Percentiles rank a stretch among this genome's conserved stretches.
Conservation (phyloP, 768 basidiomycete genomes). For the Clavulina sp. region DNA sequence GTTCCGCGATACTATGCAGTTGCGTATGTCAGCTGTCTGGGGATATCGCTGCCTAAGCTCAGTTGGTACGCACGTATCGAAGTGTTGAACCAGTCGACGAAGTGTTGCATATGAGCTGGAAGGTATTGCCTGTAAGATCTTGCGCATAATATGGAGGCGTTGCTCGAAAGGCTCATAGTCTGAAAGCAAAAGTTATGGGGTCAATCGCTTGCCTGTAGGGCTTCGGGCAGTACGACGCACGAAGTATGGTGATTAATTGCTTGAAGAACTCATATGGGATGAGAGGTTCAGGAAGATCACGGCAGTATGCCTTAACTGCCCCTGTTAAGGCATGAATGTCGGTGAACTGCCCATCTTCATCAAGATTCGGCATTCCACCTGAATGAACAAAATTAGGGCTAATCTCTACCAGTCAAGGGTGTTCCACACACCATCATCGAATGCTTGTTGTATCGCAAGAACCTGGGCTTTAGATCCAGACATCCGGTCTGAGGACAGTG, state of each 20-base stretch:
- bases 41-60: background rate
- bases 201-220: background rate
- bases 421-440: conserved; percentile 41
- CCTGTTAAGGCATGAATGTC: conserved; percentile 78
- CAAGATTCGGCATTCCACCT: conserved; percentile 34
- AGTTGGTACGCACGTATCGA: conserved; percentile 32
- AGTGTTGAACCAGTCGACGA: conserved; percentile 60
- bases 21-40: background rate
- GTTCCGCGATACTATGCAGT: conserved; percentile 79
- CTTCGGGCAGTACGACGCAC: conserved; percentile 27
- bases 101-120: conserved; percentile 62
- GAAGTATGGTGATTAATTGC: conserved; percentile 50
- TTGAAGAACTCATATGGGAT: conserved; percentile 55
- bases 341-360: conserved; percentile 12
- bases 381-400: background rate
- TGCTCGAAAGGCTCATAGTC: conserved; percentile 54
- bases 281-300: conserved; percentile 60
- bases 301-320: conserved; percentile 73
- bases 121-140: conserved; percentile 51
- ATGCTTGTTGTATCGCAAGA: conserved; percentile 48
- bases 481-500: conserved; percentile 44
- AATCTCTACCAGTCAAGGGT: background rate
- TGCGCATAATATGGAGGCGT: conserved; percentile 44
- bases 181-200: conserved; percentile 17
- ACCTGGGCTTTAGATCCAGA: conserved; percentile 60